Base-by-base conservation (phyloP, 2,329 filamentous ascomycete species). In the Ceratocystis variospora region DNA sequence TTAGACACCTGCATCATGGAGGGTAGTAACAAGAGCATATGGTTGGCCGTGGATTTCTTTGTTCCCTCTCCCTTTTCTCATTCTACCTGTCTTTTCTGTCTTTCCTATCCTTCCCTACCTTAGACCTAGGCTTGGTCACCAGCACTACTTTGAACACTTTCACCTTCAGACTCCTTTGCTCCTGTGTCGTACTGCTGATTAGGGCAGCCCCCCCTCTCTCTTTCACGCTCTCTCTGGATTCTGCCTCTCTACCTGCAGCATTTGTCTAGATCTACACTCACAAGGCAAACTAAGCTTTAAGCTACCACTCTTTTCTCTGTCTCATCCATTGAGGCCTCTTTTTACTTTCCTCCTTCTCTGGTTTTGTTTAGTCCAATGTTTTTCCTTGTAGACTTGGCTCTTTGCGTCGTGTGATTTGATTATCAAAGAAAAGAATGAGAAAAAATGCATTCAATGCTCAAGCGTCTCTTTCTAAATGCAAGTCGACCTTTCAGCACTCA, bases 1-100 rank as follows among this genome's bases (percentile, higher is more conserved):
- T 57, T 57, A 12, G 17, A 33, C 53, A 57, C 53, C 17, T 57
- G 53, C 53, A 57, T 57, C 25, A 57, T 57, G 53, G 53, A 31
- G 53, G 53, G 53, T 33, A 22, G 22, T n/a, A 31, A 7, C n/a
- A 5, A 22, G 48, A 25, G 55, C 19, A 15, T 41, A 19, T 19
- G 31, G 19, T 17, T 61, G 41, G 61, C 22, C 8, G 5, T 44
- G 3, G 44, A 15, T n/a, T 19, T 12, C 15, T 41, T 63, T 44
- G 8, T 19, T 63, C 25, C 22, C 37, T 37, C 50, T 31, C 33
- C 22, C 33, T 22, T 45, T 61, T 61, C 6, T 61, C 22, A 5
- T 15, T 61, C 22, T 19, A 10, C 3, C 8, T 17, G 19, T 41
- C 7, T 61, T n/a, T 61, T 22, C 22, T 22, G 22, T 22, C 22